Evolutionary conservation across 2,329 filamentous ascomycete genomes (phyloP).

Genomic region (Pseudogymnoascus sp.): DNA sequence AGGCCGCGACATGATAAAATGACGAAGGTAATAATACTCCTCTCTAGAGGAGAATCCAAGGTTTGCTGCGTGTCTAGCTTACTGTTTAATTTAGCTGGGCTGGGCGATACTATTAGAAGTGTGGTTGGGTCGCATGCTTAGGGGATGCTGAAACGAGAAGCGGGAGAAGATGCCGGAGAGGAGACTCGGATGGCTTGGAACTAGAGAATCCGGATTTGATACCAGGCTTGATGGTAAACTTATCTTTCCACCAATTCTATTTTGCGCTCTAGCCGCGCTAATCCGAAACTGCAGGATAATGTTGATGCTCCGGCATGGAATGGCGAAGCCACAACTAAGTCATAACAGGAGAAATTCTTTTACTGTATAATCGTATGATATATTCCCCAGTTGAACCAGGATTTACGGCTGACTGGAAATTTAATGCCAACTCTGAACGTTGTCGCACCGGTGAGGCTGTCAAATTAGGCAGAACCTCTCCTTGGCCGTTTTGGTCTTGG

Average conservation of each 20-base stretch:
- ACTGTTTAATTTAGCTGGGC: too few species aligned
- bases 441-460: background rate
- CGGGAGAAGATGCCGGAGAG: background rate
- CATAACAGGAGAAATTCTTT: background rate
- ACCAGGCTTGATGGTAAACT: background rate
- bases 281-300: background rate
- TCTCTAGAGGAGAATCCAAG: too few species aligned
- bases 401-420: background rate
- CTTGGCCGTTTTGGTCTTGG: background rate
- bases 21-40: too few species aligned
- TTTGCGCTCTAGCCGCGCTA: background rate
- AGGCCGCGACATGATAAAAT: too few species aligned
- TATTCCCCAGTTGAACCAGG: background rate
- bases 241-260: background rate
- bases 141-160: background rate
- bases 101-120: too few species aligned
- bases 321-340: background rate
- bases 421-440: background rate
- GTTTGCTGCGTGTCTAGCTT: too few species aligned
- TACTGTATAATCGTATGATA: background rate
- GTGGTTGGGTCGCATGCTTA: too few species aligned
- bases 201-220: background rate
- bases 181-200: background rate
- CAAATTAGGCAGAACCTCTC: background rate
- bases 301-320: background rate